phyloP scores from a whole-genome alignment of 2,329 filamentous ascomycete genomes.

The Alternaria atra region DNA sequence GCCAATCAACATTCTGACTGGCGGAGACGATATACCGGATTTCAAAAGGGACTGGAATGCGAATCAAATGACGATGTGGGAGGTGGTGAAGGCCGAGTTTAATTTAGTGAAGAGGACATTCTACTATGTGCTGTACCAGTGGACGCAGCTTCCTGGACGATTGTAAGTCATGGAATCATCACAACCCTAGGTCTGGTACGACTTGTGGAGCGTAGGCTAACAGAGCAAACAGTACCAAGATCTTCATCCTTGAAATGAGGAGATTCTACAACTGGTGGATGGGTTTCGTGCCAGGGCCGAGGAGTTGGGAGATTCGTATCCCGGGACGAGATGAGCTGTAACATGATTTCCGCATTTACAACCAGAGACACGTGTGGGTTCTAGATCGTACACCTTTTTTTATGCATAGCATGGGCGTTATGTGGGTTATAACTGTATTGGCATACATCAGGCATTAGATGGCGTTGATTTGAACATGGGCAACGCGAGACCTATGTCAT shows the following conservation, averaged over 20 bases:
- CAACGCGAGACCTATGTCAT: background rate
- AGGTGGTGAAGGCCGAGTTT: slow-evolving; percentile 72
- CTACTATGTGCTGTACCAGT: slow-evolving; percentile 73
- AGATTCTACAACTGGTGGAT: slow-evolving; percentile 70
- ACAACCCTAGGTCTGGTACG: no score
- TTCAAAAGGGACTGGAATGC: slow-evolving; percentile 53
- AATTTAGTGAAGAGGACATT: slow-evolving; percentile 68
- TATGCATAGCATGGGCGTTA: slow-evolving; percentile 27
- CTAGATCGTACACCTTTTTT: background rate
- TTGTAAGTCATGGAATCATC: slow-evolving; percentile 64
- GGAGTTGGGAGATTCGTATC: slow-evolving; percentile 63
- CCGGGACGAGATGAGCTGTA: slow-evolving; percentile 42
- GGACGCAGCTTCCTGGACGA: slow-evolving; percentile 72
- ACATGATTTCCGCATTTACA: background rate
- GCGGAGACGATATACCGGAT: slow-evolving; percentile 54
- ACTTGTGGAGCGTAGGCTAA: slow-evolving; percentile 12
- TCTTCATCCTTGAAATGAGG: slow-evolving; percentile 62
- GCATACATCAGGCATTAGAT: background rate
- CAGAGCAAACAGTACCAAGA: slow-evolving; percentile 54
- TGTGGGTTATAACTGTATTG: background rate
- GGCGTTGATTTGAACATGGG: background rate
- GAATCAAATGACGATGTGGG: slow-evolving; percentile 58
- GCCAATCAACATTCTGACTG: slow-evolving; percentile 17
- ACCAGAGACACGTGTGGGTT: background rate
- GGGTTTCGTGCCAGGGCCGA: slow-evolving; percentile 66